A percentile compares a stretch with the other conserved stretches of the same genome.
These are phyloP conservation scores for Boletus subluridellus DNA, from an alignment of 1,284 basidiomycete species.

Conservation along the genomic window DNA sequence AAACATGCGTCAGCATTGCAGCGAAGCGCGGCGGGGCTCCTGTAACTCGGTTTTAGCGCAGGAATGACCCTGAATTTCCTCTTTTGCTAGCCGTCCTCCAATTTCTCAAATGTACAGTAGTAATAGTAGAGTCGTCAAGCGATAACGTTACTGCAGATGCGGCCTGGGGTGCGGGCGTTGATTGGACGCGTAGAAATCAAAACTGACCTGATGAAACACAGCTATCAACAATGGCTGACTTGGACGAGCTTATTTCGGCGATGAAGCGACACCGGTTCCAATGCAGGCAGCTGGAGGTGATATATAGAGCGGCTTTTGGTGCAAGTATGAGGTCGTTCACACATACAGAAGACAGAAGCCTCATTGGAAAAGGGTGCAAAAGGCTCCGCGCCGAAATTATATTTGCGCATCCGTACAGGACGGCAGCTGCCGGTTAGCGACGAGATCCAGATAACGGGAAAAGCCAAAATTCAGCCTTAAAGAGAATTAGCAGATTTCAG, in stretches of 20 bases:
- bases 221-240: neutral
- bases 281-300: slow-evolving; percentile 11
- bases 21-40: neutral
- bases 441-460: slow-evolving; percentile 33
- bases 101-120: neutral
- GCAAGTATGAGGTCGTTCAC: slow-evolving; percentile 21
- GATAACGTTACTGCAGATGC: slow-evolving; percentile 2
- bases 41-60: slow-evolving; percentile 2
- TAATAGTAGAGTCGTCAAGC: neutral
- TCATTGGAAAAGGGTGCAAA: slow-evolving; percentile 15
- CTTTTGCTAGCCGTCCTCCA: neutral
- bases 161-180: slow-evolving; percentile 8
- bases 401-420: slow-evolving; percentile 27
- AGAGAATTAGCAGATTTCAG: slow-evolving; percentile 31
- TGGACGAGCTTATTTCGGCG: neutral
- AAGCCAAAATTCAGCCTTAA: slow-evolving; percentile 33
- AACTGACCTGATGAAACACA: neutral
- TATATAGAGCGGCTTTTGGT: slow-evolving; percentile 14
- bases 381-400: slow-evolving; percentile 36
- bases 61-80: neutral
- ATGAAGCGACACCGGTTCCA: slow-evolving; percentile 4
- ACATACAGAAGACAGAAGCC: slow-evolving; percentile 22
- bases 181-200: slow-evolving; percentile 9
- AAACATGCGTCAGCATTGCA: slow-evolving; percentile 2
- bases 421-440: slow-evolving; percentile 32